phyloP scores from a whole-genome alignment of 805 yeast species.

The Maudiozyma serrabonitensis region DNA sequence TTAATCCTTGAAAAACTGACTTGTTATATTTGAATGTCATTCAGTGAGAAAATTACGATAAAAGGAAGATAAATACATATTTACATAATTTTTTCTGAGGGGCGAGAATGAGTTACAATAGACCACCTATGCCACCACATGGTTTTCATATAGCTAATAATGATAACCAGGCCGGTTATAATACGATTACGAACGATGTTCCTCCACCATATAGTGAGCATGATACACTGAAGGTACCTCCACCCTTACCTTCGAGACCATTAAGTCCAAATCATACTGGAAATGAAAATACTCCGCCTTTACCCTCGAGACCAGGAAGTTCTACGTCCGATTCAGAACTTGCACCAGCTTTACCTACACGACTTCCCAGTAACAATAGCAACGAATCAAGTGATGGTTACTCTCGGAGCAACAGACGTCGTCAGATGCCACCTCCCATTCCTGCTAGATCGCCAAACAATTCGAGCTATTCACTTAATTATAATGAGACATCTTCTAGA shows the following conservation, averaged over 20 bases:
- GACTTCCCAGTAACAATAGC: background rate
- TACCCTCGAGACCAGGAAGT: background rate
- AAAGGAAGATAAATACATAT: background rate
- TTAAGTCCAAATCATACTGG: background rate
- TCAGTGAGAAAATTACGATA: too few relatives aligned
- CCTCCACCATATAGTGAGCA: constrained; percentile 13
- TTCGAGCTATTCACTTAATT: background rate
- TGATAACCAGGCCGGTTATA: background rate
- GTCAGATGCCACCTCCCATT: background rate
- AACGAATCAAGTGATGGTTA: background rate
- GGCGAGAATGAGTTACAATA: background rate
- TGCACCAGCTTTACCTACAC: background rate
- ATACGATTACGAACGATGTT: background rate
- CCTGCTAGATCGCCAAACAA: constrained; percentile 8
- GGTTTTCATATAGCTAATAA: too few relatives aligned
- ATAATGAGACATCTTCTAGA: background rate
- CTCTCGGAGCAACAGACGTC: background rate
- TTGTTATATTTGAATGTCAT: too few relatives aligned
- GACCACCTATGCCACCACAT: background rate
- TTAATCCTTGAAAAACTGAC: too few relatives aligned
- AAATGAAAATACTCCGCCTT: background rate
- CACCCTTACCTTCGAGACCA: background rate
- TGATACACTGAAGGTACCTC: constrained; percentile 2
- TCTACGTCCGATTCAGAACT: background rate
- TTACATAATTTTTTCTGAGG: background rate